Conservation (phyloP, 2,329 filamentous ascomycete species). For the Pseudonectria foliicola region DNA sequence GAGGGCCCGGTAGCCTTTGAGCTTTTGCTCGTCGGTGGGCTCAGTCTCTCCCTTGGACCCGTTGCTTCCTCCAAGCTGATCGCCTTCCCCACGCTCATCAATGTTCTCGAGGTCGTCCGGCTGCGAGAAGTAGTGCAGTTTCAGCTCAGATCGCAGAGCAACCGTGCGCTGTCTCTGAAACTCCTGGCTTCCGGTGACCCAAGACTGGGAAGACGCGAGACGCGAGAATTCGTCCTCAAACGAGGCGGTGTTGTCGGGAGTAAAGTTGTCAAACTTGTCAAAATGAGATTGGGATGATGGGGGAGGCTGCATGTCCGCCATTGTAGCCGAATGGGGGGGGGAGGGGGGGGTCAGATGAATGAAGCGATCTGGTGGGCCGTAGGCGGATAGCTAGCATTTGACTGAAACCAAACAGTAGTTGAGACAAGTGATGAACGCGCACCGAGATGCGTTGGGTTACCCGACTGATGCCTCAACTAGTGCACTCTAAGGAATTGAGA, state of each 20-base stretch:
- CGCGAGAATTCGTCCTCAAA: conserved; percentile 26
- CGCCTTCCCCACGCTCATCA: conserved; percentile 11
- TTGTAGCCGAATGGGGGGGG: too few relatives aligned
- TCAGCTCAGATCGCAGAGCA: conserved; percentile 22
- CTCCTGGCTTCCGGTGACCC: conserved; percentile 21
- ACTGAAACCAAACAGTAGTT: too few relatives aligned
- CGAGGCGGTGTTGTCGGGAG: conserved; percentile 18
- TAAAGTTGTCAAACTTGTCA: conserved; percentile 22
- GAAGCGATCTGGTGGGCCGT: too few relatives aligned
- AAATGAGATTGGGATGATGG: conserved; percentile 26
- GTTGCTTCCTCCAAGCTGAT: conserved; percentile 16
- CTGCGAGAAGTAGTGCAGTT: conserved; percentile 22
- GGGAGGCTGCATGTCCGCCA: conserved; percentile 1
- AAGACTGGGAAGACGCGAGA: conserved; percentile 25
- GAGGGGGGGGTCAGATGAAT: too few relatives aligned
- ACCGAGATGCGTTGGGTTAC: too few relatives aligned
- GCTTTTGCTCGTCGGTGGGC: conserved; percentile 11
- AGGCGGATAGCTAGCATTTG: too few relatives aligned
- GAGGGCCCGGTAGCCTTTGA: conserved; percentile 20
- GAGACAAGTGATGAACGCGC: too few relatives aligned
- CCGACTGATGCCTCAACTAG: too few relatives aligned
- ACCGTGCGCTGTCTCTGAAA: conserved; percentile 25
- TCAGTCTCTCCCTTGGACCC: conserved; percentile 12
- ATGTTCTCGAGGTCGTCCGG: conserved; percentile 6
- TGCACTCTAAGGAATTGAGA: too few relatives aligned